Base-by-base conservation (phyloP, 345 rosid species). In the Draba incana region DNA sequence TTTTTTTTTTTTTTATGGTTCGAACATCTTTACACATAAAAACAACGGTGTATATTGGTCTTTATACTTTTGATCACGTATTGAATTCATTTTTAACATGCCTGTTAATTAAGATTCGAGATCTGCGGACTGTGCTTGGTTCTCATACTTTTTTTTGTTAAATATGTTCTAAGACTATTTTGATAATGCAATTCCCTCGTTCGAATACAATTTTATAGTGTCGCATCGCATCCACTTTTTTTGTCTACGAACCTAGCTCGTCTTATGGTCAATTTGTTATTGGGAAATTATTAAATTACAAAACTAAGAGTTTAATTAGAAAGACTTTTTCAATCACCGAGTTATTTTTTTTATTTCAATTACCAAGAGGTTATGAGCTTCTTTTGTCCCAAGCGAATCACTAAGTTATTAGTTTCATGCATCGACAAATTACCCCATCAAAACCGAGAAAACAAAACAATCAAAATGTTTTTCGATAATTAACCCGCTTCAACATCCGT, bases 21-120 rank as follows among this genome's bases (percentile, higher is more conserved):
- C 23, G 37, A 67, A 31, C 33, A 66, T 54, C 30, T 42, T 42
- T 42, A 28, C 30, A 65, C 49, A 39, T 51, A 31, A 20, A 14
- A 35, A 35, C 16, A 63, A 6, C 15, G 43, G 30, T 39, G 25
- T 23, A 9, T 10, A 8, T 52, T 51, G 15, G 16, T 57, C 31
- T 38, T 16, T 28, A 6, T 13, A 5, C 13, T 28, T 27, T 12
- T 27, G 39, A 35, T 35, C 39, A 2, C 3, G 39, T 8, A 12
- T 35, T 13, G 6, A 13, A 13, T 37, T 64, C 35, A 48, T 12
- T 37, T 24, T 24, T 3, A 37, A 48, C 33, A 24, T 13, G 57
- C 47, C 45, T 64, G 68, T 48, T 15, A 61, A 35, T 31, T 45
- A 46, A 10, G 2, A 33, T 49, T 52, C 11, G 28, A 27, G 50